Evolutionary conservation across 805 yeast species (phyloP), one percentile per base, ranked within the genome.

Genomic region (Jamesozyma lodderae): DNA sequence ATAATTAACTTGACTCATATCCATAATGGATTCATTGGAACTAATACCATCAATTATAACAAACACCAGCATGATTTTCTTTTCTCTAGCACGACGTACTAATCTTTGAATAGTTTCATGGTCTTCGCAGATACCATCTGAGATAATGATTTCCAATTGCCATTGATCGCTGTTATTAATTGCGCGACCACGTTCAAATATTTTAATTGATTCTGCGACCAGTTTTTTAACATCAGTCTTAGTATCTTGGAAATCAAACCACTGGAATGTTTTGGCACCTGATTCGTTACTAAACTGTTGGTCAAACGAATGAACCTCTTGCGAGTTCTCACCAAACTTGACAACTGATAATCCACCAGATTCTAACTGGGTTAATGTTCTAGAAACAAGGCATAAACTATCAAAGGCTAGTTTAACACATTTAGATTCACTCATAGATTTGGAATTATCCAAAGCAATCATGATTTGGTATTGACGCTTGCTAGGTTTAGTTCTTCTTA

Each of bases 41-140:
- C 30, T 41, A 45, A 90, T 77, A 15, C 96, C 95, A 60, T 92
- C 97, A 36, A 94, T 79, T 23, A 92, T 75, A 18, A 92, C 95
- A 65, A 92, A 92, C 28, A 92, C 97, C 43, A 92, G 68, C 96
- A 94, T 87, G 43, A 92, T 81, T 53, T 79, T 81, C 49, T 85
- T 84, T 51, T 92, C 97, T 49, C 95, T 72, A 1, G 97, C 97
- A 47, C 75, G 75, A 51, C 98, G 79, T 4, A 90, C 96, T 49
- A 92, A 69, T 46, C 90, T 70, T 47, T 82, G 78, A 35, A 92
- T 68, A 0, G 81, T 76, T 22, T 72, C 87, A 59, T 92, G 98
- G 59, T 88, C 94, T 60, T 92, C 99, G 57, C 96, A 87, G 34
- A 92, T 85, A 63, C 99, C 99, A 65, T 92, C 99, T 1, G 96